Evolutionary conservation across 345 rosid species (phyloP).

Genomic region (Eucalyptus rudis): DNA sequence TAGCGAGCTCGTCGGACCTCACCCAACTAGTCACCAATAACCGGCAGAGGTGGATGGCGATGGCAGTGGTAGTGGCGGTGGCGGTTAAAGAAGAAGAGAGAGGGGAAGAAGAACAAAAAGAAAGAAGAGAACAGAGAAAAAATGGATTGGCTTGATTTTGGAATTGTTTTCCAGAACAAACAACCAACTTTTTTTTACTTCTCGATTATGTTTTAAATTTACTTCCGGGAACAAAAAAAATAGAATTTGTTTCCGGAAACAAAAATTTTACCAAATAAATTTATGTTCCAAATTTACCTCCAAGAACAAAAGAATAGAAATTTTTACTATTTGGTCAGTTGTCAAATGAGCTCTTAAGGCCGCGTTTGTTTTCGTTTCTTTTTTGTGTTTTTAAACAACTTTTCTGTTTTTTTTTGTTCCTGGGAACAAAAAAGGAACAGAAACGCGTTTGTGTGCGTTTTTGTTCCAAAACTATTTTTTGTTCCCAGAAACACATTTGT

Average conservation of each 20-base stretch:
- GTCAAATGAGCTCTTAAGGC: rapidly evolving
- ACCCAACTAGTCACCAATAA: rapidly evolving
- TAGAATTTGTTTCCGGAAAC: rapidly evolving
- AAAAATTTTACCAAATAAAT: rapidly evolving
- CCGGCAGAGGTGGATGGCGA: rapidly evolving
- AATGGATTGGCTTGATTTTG: no score
- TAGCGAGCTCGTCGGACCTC: rapidly evolving
- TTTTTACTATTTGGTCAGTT: rapidly evolving
- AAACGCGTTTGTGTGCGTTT: no score
- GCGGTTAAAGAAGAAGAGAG: no score
- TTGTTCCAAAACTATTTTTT: no score
- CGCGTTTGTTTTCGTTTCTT: no score
- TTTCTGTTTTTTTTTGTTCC: no score
- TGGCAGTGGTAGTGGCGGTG: rapidly evolving
- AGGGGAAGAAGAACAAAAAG: no score
- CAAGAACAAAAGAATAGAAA: rapidly evolving
- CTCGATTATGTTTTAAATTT: rapidly evolving
- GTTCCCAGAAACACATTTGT: no score
- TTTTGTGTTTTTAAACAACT: no score
- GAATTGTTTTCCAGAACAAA: rapidly evolving
- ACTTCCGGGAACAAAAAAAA: rapidly evolving
- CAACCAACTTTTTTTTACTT: rapidly evolving
- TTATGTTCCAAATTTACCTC: rapidly evolving
- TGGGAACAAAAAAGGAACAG: no score
- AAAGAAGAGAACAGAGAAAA: no score